Conservation (phyloP, 2,329 filamentous ascomycete genomes). For the Trichoderma gracile region DNA sequence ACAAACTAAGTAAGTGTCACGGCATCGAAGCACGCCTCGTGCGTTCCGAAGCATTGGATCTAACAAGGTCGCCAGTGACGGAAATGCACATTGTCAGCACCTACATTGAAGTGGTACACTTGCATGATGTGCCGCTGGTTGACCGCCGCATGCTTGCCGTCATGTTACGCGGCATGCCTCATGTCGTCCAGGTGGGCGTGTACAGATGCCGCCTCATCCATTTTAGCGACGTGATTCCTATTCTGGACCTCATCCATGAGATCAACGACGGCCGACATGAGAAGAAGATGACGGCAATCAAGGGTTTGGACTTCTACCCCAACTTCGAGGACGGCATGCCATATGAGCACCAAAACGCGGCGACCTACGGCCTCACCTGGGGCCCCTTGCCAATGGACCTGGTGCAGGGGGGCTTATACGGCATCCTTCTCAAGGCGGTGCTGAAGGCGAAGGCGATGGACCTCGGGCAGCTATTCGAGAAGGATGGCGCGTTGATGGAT, state of each 20-base stretch:
- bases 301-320: constrained; percentile 40
- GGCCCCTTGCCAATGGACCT: constrained; percentile 30
- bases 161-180: constrained; percentile 38
- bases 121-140: constrained; percentile 37
- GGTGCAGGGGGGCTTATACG: constrained; percentile 39
- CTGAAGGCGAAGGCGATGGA: constrained; percentile 38
- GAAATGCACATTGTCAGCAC: constrained; percentile 29
- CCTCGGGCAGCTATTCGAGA: constrained; percentile 36
- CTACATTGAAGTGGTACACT: constrained; percentile 34
- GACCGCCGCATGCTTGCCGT: constrained; percentile 40
- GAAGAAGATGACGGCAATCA: constrained; percentile 27
- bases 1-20: constrained; percentile 33
- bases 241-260: constrained; percentile 42
- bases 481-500: constrained; percentile 35
- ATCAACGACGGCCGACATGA: constrained; percentile 35
- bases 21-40: background rate
- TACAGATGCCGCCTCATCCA: constrained; percentile 43
- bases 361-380: constrained; percentile 39
- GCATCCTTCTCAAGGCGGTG: constrained; percentile 39
- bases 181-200: constrained; percentile 39
- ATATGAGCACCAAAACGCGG: constrained; percentile 15
- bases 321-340: constrained; percentile 36
- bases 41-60: background rate
- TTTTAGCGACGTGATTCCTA: constrained; percentile 39
- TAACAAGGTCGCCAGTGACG: constrained; percentile 30